A percentile compares a stretch with the other conserved stretches of the same genome.
These are phyloP conservation scores for Phytophthora ohioensis DNA, from an alignment of 352 stramenopile genomes.

Conservation along the genomic window DNA sequence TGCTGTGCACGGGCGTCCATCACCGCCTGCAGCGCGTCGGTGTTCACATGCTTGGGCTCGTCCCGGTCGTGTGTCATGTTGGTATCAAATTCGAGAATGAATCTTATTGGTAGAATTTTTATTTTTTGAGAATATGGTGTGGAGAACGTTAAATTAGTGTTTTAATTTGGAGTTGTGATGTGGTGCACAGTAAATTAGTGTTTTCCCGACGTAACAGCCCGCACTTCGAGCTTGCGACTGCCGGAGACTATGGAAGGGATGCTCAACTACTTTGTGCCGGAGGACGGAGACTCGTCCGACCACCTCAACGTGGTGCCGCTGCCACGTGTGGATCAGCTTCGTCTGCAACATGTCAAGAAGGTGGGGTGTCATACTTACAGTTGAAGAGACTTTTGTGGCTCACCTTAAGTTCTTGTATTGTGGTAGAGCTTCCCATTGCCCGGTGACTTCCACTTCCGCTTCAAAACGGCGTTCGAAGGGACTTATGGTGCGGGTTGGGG, in stretches of 20 bases:
- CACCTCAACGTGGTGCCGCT: slow-evolving; percentile 88
- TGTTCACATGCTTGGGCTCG: slow-evolving; percentile 44
- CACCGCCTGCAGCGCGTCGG: slow-evolving; percentile 45
- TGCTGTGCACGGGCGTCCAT: slow-evolving; percentile 38
- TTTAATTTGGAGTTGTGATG: background rate
- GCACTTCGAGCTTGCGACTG: background rate
- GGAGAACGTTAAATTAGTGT: background rate
- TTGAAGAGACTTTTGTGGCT: background rate
- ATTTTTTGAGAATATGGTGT: background rate
- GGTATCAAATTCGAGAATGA: background rate
- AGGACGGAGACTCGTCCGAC: slow-evolving; percentile 87
- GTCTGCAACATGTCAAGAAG: slow-evolving; percentile 85
- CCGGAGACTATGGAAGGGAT: slow-evolving; percentile 79
- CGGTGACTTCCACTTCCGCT: slow-evolving; percentile 87
- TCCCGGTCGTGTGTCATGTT: slow-evolving; percentile 21
- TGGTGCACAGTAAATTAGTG: no score
- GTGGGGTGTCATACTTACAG: slow-evolving; percentile 30
- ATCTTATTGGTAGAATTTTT: background rate
- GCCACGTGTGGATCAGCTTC: slow-evolving; percentile 78
- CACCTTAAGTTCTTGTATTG: slow-evolving; percentile 19
- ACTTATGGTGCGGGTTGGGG: slow-evolving; percentile 66
- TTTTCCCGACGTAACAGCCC: slow-evolving; percentile 18
- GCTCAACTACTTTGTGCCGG: slow-evolving; percentile 90
- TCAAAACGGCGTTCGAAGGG: slow-evolving; percentile 88
- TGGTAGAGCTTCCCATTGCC: slow-evolving; percentile 76